These are phyloP conservation scores for Phytophthora crassamura DNA, from an alignment of 352 stramenopile genomes.

Conservation along the genomic window DNA sequence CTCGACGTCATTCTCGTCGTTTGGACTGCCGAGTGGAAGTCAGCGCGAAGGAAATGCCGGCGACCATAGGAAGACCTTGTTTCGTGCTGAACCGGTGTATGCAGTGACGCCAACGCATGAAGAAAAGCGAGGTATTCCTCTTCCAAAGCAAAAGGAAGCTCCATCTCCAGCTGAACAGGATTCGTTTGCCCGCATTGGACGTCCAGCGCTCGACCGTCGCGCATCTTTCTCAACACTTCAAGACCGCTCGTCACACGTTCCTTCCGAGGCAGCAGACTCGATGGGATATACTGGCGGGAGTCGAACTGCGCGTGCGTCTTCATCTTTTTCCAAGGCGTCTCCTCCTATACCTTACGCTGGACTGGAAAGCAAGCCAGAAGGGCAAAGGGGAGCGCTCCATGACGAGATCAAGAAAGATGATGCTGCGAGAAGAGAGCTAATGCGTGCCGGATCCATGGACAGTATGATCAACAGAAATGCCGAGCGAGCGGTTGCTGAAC, in stretches of 20 bases:
- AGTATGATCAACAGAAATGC: conserved; percentile 27
- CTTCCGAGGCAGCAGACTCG: conserved; percentile 8
- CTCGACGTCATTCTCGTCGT: conserved; percentile 50
- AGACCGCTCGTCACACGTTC: conserved; percentile 21
- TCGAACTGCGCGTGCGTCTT: conserved; percentile 20
- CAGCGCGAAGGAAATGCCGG: conserved; percentile 10
- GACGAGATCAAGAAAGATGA: conserved; percentile 36
- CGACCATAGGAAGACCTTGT: conserved; percentile 13
- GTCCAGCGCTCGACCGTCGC: conserved; percentile 54
- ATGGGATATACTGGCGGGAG: conserved; percentile 23
- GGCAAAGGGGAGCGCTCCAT: conserved; percentile 19
- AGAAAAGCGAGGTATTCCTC: conserved; percentile 24
- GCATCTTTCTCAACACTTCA: conserved; percentile 46
- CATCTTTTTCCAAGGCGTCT: conserved; percentile 18
- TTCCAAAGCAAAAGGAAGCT: conserved; percentile 21
- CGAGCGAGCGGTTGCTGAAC: conserved; percentile 18
- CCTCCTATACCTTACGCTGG: conserved; percentile 14
- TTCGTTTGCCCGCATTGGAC: conserved; percentile 18
- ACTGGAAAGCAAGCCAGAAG: conserved; percentile 16
- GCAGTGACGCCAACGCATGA: conserved; percentile 6
- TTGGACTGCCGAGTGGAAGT: conserved; percentile 11
- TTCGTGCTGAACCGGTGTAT: conserved; percentile 9
- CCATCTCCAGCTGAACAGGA: conserved; percentile 26
- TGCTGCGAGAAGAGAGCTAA: conserved; percentile 28
- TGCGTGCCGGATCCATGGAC: conserved; percentile 33